Evolutionary conservation across 176 grass and related monocot species (phyloP).

Genomic region (Dactylis glomerata): DNA sequence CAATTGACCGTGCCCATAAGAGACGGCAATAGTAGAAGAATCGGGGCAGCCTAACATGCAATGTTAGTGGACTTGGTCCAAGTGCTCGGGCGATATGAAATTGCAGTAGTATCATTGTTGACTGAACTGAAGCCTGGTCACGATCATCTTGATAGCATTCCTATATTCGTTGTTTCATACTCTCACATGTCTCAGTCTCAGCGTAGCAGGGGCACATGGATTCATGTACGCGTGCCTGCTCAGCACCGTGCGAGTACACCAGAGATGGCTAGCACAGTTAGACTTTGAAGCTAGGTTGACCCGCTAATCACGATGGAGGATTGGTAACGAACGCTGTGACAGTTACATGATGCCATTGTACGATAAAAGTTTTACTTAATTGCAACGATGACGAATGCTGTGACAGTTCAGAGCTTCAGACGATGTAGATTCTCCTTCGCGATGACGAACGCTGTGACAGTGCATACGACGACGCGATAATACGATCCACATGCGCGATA

Average conservation of each 20-base stretch:
- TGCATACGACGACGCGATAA: not conserved
- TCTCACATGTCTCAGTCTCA: not conserved
- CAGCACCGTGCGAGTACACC: not conserved
- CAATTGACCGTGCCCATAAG: not conserved
- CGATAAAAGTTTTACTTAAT: not conserved
- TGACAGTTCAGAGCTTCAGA: slow-evolving; percentile 10
- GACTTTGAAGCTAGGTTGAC: slow-evolving; percentile 27
- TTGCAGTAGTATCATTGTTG: not conserved
- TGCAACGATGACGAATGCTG: slow-evolving; percentile 1
- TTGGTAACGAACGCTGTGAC: slow-evolving; percentile 34
- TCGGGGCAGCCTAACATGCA: not conserved
- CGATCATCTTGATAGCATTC: not conserved
- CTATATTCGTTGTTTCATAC: not conserved
- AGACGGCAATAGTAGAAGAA: not conserved
- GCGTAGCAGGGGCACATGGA: not conserved
- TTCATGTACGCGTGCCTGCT: slow-evolving; percentile 9
- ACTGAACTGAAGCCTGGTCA: not conserved
- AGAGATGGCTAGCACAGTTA: not conserved
- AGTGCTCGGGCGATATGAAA: not conserved
- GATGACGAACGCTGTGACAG: not conserved
- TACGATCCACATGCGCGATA: not conserved
- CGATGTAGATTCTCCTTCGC: not conserved
- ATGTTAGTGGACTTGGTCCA: not conserved
- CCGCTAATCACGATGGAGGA: slow-evolving; percentile 6
- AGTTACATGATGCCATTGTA: not conserved